Base-by-base conservation (phyloP, 2,329 filamentous ascomycete genomes). In the Beauveria varroae region DNA sequence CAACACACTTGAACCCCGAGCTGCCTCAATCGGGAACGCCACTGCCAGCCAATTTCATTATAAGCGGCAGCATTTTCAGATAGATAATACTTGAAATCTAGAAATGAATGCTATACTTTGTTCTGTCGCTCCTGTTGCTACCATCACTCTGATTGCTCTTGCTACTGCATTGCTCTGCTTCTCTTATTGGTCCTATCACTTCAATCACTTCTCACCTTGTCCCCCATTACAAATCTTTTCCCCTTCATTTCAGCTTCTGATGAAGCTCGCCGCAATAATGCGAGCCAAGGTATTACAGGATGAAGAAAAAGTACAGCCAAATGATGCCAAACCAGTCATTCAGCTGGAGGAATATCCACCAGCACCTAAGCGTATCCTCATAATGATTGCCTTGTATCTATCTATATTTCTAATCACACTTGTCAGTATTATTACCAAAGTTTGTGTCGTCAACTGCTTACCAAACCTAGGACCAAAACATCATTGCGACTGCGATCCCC, bases 341-440 rank as follows among this genome's bases (percentile, higher is more conserved):
- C 14, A 52, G 14, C 46, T 18, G n/a, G 37, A 46, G 12, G 26
- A 59, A 59, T 52, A 59, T 14, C 57, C 57, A 1, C 57, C 57
- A 9, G 26, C 28, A 8, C 14, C 22, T 7, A 46, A 44, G 12
- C 57, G 47, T 2, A 22, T 59, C 9, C 37, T 59, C 9, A 46
- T 59, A 8, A 59, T 59, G 57, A 24, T 37, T 44, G 59, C 52
- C 4, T 18, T 55, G 14, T 55, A 50, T 20, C 44, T 61, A 10
- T 49, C 51, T 18, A 70, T 82, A 53, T 82, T 82, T 65, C 72
- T 81, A n/a, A 78, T 81, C 16, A 79, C 79, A 18, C 73, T 81
- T 10, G 55, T 59, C 4, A 52, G 55, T 30, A 49, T 28, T 0
- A 26, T 10, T 16, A 22, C 3, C 26, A 28, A 46, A 37, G 9